Conservation (phyloP, 2,329 filamentous ascomycete species). For the Aspergillus viridinutans region DNA sequence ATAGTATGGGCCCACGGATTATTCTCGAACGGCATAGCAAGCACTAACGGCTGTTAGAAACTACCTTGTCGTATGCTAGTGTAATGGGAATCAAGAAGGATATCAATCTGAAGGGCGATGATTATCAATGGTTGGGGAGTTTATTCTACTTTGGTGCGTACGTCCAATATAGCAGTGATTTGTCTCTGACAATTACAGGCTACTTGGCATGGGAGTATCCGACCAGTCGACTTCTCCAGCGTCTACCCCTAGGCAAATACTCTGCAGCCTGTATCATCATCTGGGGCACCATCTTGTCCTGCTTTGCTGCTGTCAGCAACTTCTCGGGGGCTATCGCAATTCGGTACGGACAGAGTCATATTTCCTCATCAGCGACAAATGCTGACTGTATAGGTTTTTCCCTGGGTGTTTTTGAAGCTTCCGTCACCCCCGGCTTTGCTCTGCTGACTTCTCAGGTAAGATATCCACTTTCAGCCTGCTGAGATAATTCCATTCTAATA, state of each 20-base stretch:
- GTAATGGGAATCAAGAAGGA: constrained; percentile 52
- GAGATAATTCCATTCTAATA: neutral
- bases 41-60: constrained; percentile 28
- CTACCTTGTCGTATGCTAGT: constrained; percentile 50
- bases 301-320: constrained; percentile 59
- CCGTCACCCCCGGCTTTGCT: constrained; percentile 65
- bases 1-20: constrained; percentile 31
- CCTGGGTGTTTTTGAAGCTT: constrained; percentile 64
- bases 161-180: neutral
- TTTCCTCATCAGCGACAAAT: neutral
- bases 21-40: neutral
- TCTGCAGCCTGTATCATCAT: constrained; percentile 60
- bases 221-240: constrained; percentile 61
- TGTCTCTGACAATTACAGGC: constrained; percentile 24
- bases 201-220: constrained; percentile 61
- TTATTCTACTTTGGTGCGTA: constrained; percentile 48
- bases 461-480: neutral
- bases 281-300: constrained; percentile 59
- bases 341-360: constrained; percentile 30
- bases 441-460: constrained; percentile 58
- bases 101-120: constrained; percentile 38
- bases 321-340: constrained; percentile 61
- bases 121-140: constrained; percentile 52
- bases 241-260: constrained; percentile 63
- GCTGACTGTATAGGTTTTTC: constrained; percentile 45